Evolutionary conservation across 768 basidiomycete species (phyloP).

Genomic region (Pleurotus tuber-regium): DNA sequence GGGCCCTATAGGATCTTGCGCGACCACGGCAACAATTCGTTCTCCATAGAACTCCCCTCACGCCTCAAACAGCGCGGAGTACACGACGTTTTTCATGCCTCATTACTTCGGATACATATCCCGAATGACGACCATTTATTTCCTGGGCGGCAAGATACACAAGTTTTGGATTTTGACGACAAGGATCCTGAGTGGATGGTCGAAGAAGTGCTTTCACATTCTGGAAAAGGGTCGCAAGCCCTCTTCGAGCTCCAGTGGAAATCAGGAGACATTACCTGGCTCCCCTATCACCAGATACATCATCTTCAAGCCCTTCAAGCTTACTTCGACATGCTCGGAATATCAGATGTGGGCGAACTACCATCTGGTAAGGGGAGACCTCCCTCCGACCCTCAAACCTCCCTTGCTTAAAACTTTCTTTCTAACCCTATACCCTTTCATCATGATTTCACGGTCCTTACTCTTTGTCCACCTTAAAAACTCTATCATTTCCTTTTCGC

Average conservation of each 20-base stretch:
- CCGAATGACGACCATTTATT: conserved; percentile 30
- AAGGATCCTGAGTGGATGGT: conserved; percentile 20
- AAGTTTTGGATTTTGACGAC: conserved; percentile 15
- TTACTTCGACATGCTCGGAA: conserved; percentile 3
- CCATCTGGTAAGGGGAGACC: neutral
- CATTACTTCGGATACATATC: conserved; percentile 20
- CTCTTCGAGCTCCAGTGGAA: conserved; percentile 32
- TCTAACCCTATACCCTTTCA: neutral
- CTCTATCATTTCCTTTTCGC: too few species aligned
- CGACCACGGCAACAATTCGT: conserved; percentile 9
- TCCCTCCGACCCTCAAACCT: neutral
- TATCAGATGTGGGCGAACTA: neutral
- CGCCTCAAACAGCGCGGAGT: conserved; percentile 16
- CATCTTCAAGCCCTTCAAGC: conserved; percentile 1
- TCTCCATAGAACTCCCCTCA: conserved; percentile 12
- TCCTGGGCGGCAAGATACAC: conserved; percentile 22
- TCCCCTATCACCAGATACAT: conserved; percentile 21
- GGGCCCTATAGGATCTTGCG: conserved; percentile 19
- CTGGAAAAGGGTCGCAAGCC: conserved; percentile 20
- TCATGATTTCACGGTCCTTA: neutral
- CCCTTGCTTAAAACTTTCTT: neutral
- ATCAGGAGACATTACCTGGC: conserved; percentile 32
- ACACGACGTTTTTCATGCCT: conserved; percentile 31
- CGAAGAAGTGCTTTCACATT: conserved; percentile 21
- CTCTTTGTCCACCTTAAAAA: neutral